phyloP scores from a whole-genome alignment of 257 asterid genomes.

The Verbena officinalis region DNA sequence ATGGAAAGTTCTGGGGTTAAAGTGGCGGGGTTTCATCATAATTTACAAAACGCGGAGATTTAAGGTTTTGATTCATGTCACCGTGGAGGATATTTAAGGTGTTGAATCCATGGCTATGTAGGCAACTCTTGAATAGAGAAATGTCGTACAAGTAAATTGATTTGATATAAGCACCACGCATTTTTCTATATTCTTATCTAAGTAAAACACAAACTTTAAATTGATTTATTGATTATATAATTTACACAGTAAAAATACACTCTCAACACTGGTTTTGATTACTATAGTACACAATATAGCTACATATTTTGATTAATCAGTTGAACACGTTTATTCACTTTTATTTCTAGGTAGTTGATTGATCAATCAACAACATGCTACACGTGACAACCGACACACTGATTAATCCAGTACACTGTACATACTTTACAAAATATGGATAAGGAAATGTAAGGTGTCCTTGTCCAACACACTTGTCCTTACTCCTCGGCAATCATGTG shows the following conservation, averaged over 20 bases:
- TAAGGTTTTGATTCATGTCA: too few species aligned
- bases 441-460: constrained; percentile 25
- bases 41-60: too few species aligned
- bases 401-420: neutral
- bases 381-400: neutral
- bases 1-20: too few species aligned
- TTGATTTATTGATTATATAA: too few species aligned
- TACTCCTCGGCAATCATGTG: neutral
- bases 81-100: too few species aligned
- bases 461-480: neutral
- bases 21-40: too few species aligned
- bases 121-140: too few species aligned
- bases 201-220: too few species aligned
- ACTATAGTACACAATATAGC: neutral
- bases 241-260: too few species aligned
- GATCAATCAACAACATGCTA: constrained; percentile 27
- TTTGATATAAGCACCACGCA: neutral
- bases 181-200: neutral
- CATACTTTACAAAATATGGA: neutral
- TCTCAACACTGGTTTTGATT: neutral
- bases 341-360: constrained; percentile 20
- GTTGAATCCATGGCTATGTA: too few species aligned
- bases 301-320: neutral
- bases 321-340: neutral
- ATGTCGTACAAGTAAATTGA: too few species aligned